Conservation (phyloP, 2,329 filamentous ascomycete species). For the Pyrenochaeta sp. region DNA sequence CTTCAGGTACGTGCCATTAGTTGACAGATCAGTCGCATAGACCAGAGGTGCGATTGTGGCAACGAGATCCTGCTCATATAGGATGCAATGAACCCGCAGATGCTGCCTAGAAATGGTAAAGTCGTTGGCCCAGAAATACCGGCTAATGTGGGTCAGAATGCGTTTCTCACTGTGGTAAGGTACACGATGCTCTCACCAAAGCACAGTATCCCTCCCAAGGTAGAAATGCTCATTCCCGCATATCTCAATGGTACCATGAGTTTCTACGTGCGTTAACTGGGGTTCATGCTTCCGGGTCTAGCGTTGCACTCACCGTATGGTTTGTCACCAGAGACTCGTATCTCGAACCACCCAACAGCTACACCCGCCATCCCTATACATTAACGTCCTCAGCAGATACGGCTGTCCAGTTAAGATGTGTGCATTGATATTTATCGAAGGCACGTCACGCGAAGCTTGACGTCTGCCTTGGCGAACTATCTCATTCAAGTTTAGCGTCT, state of each 20-base stretch:
- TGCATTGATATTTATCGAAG: background rate
- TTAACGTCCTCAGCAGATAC: background rate
- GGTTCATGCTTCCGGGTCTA: background rate
- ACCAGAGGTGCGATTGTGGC: slow-evolving; percentile 54
- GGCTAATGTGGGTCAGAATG: slow-evolving; percentile 34
- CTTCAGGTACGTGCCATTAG: slow-evolving; percentile 52
- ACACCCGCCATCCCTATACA: slow-evolving; percentile 34
- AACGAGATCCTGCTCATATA: slow-evolving; percentile 53
- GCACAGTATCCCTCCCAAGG: slow-evolving; percentile 43
- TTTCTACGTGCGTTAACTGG: slow-evolving; percentile 36
- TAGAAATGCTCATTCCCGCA: slow-evolving; percentile 47
- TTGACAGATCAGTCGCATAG: slow-evolving; percentile 57
- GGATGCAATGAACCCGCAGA: slow-evolving; percentile 56
- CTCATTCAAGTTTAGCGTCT: background rate
- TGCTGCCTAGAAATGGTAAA: slow-evolving; percentile 56
- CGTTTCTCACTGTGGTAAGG: slow-evolving; percentile 3
- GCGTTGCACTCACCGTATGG: slow-evolving; percentile 24
- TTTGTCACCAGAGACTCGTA: slow-evolving; percentile 24
- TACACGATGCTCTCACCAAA: slow-evolving; percentile 38
- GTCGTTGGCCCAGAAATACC: slow-evolving; percentile 41
- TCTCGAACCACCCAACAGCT: slow-evolving; percentile 38
- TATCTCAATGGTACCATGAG: slow-evolving; percentile 38
- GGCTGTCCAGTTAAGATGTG: slow-evolving; percentile 1
- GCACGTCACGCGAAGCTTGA: background rate
- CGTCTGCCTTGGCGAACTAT: background rate